Percentiles rank a stretch among this genome's conserved stretches.
Evolutionary conservation across 1,284 basidiomycete species (phyloP).

Genomic region (Bjerkandera adusta): DNA sequence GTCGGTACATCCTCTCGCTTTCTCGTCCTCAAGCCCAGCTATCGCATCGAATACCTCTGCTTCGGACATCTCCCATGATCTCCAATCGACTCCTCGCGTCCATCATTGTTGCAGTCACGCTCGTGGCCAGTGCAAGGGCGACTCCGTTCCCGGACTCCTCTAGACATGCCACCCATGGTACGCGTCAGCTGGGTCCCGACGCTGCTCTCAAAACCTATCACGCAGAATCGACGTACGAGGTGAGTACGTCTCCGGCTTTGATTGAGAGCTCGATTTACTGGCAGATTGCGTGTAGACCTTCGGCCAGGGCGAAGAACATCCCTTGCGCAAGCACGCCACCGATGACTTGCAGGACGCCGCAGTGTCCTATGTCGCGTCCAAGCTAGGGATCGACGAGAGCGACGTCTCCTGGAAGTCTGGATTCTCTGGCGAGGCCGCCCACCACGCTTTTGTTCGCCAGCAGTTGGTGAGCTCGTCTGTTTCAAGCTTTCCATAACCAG

Average conservation of each 20-base stretch:
- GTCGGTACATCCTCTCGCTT: no score
- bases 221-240: slow-evolving; percentile 43
- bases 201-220: slow-evolving; percentile 40
- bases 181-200: slow-evolving; percentile 33
- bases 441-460: slow-evolving; percentile 39
- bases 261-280: background rate
- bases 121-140: no score
- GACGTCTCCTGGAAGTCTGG: slow-evolving; percentile 27
- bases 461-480: slow-evolving; percentile 33
- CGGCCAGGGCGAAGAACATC: slow-evolving; percentile 36
- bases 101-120: no score
- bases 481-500: slow-evolving; percentile 3
- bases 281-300: slow-evolving; percentile 36
- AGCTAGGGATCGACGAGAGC: slow-evolving; percentile 24
- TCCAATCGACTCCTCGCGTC: no score
- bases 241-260: slow-evolving; percentile 16
- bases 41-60: no score
- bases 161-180: slow-evolving; percentile 41
- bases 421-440: slow-evolving; percentile 28
- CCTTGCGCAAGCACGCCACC: slow-evolving; percentile 30
- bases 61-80: no score
- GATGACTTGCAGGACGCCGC: slow-evolving; percentile 29
- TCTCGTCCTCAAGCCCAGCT: no score
- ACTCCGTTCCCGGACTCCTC: slow-evolving; percentile 11
- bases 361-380: slow-evolving; percentile 28